phyloP scores from a whole-genome alignment of 2,329 filamentous ascomycete species.

The Pezicula radicicola region DNA sequence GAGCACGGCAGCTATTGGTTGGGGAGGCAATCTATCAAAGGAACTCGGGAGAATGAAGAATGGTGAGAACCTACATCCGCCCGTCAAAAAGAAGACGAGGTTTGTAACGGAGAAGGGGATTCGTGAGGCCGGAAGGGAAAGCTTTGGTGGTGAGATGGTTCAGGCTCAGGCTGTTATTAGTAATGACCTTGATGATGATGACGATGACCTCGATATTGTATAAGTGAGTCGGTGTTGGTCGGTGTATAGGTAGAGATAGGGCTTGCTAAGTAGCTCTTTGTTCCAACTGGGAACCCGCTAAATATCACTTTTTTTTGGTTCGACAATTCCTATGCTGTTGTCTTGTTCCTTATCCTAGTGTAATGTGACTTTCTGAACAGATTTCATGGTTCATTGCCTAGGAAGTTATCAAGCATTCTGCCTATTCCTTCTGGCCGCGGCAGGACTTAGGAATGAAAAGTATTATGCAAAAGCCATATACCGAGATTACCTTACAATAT shows the following conservation, averaged over 20 bases:
- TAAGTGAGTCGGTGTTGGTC: slow-evolving; percentile 9
- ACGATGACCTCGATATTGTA: slow-evolving; percentile 30
- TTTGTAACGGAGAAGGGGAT: slow-evolving; percentile 78
- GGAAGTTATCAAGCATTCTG: too few relatives aligned
- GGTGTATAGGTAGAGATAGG: neutral
- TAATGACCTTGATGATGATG: slow-evolving; percentile 25
- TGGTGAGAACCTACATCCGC: slow-evolving; percentile 47
- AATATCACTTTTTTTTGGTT: too few relatives aligned
- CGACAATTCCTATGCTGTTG: too few relatives aligned
- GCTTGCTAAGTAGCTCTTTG: neutral
- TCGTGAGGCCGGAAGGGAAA: slow-evolving; percentile 72
- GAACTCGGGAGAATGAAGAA: slow-evolving; percentile 62
- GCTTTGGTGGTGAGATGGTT: slow-evolving; percentile 53
- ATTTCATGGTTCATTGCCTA: too few relatives aligned
- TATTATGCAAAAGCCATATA: too few relatives aligned
- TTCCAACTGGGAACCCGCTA: too few relatives aligned
- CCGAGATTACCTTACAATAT: too few relatives aligned
- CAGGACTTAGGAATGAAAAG: too few relatives aligned
- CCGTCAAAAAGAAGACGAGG: slow-evolving; percentile 70
- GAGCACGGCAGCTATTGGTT: slow-evolving; percentile 40
- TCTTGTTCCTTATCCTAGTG: too few relatives aligned
- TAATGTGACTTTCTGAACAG: too few relatives aligned
- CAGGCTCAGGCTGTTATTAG: slow-evolving; percentile 4
- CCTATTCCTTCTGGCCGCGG: too few relatives aligned
- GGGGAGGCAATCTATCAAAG: slow-evolving; percentile 52